Conservation (phyloP, 1,284 basidiomycete species). For the Sanghuangporus sanghuang region DNA sequence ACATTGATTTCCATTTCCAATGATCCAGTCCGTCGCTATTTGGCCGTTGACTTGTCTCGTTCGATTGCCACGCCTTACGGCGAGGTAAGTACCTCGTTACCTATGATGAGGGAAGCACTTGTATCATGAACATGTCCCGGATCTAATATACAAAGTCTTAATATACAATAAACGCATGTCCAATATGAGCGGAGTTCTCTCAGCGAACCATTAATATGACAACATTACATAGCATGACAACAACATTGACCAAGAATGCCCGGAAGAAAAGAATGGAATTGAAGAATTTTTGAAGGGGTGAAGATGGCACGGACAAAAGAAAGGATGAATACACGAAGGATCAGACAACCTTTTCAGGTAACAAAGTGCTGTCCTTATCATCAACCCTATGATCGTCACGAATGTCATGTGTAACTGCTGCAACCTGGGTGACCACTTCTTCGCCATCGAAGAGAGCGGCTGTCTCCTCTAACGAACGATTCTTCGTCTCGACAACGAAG, state of each 20-base stretch:
- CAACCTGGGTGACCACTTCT: constrained; percentile 27
- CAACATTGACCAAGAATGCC: neutral
- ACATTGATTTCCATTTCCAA: no score
- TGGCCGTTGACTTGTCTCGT: no score
- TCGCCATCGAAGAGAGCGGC: constrained; percentile 32
- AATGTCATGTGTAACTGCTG: constrained; percentile 10
- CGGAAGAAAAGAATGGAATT: neutral
- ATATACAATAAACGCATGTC: neutral
- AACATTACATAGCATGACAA: neutral
- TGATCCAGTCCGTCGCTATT: no score
- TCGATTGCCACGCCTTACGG: no score
- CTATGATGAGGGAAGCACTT: neutral
- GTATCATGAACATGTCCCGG: neutral
- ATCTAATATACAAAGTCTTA: neutral
- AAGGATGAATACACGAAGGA: neutral
- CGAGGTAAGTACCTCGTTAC: neutral
- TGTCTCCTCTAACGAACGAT: constrained; percentile 35
- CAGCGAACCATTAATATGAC: neutral
- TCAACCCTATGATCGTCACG: constrained; percentile 8
- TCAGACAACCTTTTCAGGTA: constrained; percentile 1
- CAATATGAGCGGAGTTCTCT: neutral
- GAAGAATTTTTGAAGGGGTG: neutral
- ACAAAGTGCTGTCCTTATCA: neutral
- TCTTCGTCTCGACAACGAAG: constrained; percentile 41
- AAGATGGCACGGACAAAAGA: neutral